Percentiles rank a stretch among this genome's conserved stretches.
phyloP scores from a whole-genome alignment of 208 protist species.

The Trypanosoma theileri region DNA sequence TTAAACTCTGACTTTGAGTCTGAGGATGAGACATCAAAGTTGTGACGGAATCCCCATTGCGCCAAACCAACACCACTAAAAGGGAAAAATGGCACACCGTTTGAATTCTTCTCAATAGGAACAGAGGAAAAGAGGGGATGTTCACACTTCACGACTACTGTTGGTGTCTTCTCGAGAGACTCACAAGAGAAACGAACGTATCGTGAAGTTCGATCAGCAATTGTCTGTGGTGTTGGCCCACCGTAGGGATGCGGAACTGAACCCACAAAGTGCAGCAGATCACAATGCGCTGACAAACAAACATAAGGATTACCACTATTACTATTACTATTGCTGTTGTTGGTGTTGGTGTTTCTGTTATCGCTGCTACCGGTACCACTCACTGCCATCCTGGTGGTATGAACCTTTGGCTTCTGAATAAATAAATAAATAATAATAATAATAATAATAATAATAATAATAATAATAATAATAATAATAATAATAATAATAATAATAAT shows the following conservation, averaged over 20 bases:
- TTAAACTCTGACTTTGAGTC: neutral
- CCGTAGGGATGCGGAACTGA: slow-evolving; percentile 30
- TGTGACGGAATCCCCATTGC: slow-evolving; percentile 10
- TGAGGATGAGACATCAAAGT: slow-evolving; percentile 21
- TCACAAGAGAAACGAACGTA: slow-evolving; percentile 21
- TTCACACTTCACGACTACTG: slow-evolving; percentile 19
- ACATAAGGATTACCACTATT: slow-evolving; percentile 26
- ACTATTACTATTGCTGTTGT: slow-evolving; percentile 2
- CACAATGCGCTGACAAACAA: slow-evolving; percentile 32
- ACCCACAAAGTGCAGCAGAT: slow-evolving; percentile 35
- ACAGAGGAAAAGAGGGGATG: slow-evolving; percentile 17
- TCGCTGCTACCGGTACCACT: neutral
- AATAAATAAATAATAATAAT: slow-evolving; percentile 8
- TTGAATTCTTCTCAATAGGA: neutral
- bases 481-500: no score
- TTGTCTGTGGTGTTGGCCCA: slow-evolving; percentile 28
- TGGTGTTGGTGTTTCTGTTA: neutral
- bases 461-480: neutral
- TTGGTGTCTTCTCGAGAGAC: slow-evolving; percentile 6
- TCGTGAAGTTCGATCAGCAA: slow-evolving; percentile 19
- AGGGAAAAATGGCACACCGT: slow-evolving; percentile 9
- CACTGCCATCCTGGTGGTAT: neutral
- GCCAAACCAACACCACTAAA: slow-evolving; percentile 24
- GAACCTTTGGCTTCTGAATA: neutral
- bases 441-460: slow-evolving; percentile 7